Evolutionary conservation across 495 filamentous ascomycete genomes (phyloP).

Genomic region (Penicillium atrosanguineum): DNA sequence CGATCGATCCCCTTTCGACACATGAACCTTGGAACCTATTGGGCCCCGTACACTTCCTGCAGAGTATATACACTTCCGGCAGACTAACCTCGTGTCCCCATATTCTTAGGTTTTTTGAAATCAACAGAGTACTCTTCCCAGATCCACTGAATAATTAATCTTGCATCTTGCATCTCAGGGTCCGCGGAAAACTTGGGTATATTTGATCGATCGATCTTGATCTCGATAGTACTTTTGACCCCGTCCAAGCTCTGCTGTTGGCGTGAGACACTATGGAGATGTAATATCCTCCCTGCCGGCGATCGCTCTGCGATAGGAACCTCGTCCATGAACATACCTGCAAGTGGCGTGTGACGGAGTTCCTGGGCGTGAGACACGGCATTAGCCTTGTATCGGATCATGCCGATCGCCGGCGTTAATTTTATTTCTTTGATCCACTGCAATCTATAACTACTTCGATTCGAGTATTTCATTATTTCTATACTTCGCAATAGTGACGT

Average conservation of each 20-base stretch:
- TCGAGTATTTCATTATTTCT: not conserved
- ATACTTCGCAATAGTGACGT: too few relatives aligned
- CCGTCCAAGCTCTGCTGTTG: not conserved
- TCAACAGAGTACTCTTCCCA: not conserved
- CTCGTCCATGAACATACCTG: not conserved
- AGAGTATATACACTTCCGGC: not conserved
- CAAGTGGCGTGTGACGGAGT: not conserved
- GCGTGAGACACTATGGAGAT: not conserved
- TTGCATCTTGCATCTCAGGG: not conserved
- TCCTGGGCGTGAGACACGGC: not conserved
- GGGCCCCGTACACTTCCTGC: not conserved
- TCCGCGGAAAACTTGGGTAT: not conserved
- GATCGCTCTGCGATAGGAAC: not conserved
- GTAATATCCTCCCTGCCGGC: not conserved
- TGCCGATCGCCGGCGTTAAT: not conserved
- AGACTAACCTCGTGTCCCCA: too few relatives aligned
- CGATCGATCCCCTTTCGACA: not conserved
- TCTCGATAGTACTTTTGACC: constrained; percentile 8
- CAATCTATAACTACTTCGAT: not conserved
- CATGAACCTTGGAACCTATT: not conserved
- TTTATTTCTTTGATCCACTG: not conserved
- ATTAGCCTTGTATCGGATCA: not conserved
- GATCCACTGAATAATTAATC: constrained; percentile 6
- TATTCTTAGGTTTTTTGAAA: too few relatives aligned
- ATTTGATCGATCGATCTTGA: constrained; percentile 27